Evolutionary conservation across 2,329 filamentous ascomycete species (phyloP), one percentile per base, ranked within the genome.

Genomic region (Lachnellula cervina): DNA sequence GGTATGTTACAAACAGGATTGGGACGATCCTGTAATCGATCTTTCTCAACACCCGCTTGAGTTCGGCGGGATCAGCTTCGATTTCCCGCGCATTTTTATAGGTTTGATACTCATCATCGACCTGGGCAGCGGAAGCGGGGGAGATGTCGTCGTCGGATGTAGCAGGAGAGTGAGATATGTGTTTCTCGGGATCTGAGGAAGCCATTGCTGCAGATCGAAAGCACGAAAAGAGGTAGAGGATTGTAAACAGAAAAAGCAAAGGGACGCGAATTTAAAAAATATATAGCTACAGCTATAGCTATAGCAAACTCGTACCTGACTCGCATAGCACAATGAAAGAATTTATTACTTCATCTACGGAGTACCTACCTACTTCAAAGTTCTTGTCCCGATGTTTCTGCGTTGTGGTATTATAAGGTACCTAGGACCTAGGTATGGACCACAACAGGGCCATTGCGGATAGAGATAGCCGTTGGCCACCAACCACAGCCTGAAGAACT

Each of bases 11-110:
- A 57, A 82, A 81, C 9, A 84, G 67, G 6, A 84, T 66, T 0
- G 81, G 80, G 3, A 84, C 75, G 8, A 84, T 69, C 5, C 70
- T 49, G 17, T 51, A 16, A 64, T 84, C 82, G 56, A 84, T 82
- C 65, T 82, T 83, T 23, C 74, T 71, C 52, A 83, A 55, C 5
- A 82, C 73, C 5, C 65, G 67, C 35, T 68, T 70, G 7, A 64
- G 66, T 51, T 62, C 59, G 14, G 34, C 48, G 1, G 45, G 58
- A 38, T 64, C 64, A 35, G 62, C 14, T 37, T 64, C 62, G 34
- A 61, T 52, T 16, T 61, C 62, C 38, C 56, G 57, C 16, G 50
- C 57, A 17, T 60, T 61, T 43, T 66, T 66, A 50, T 70, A 71
- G n/a, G 71, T 62, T 4, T 68, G 66, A 59, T 71, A 71, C 42